A percentile compares a stretch with the other conserved stretches of the same genome.
Conservation (phyloP, 768 basidiomycete species). For the Pulveroboletus sp. region DNA sequence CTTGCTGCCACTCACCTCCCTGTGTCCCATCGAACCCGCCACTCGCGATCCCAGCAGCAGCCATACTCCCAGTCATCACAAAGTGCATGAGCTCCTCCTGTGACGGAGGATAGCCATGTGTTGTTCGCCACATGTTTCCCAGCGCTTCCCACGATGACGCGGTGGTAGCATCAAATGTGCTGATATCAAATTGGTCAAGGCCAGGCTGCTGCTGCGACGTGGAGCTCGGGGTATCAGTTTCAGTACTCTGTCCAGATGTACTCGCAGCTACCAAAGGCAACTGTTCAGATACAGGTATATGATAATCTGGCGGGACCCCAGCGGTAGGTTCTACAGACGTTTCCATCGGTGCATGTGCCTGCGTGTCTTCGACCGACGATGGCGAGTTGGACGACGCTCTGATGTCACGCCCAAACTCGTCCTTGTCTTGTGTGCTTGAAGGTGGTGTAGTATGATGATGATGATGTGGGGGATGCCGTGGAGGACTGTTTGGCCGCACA, state of each 20-base stretch:
- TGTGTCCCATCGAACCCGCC: slow-evolving; percentile 18
- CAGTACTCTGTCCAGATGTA: slow-evolving; percentile 50
- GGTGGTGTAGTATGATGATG: slow-evolving; percentile 20
- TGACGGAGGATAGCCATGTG: slow-evolving; percentile 65
- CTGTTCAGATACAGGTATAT: slow-evolving; percentile 41
- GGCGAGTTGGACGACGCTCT: slow-evolving; percentile 48
- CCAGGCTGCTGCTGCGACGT: slow-evolving; percentile 43
- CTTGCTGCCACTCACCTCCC: slow-evolving; percentile 24
- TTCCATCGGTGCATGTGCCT: slow-evolving; percentile 30
- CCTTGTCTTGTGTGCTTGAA: slow-evolving; percentile 49
- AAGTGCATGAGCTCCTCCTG: slow-evolving; percentile 79
- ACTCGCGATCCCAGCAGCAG: slow-evolving; percentile 10
- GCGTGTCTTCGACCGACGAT: slow-evolving; percentile 27
- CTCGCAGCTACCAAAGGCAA: slow-evolving; percentile 50
- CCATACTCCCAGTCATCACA: slow-evolving; percentile 44
- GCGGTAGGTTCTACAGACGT: slow-evolving; percentile 41
- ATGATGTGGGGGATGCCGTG: slow-evolving; percentile 39
- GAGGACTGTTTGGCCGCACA: slow-evolving; percentile 58
- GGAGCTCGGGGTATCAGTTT: slow-evolving; percentile 31
- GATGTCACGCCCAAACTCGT: slow-evolving; percentile 87
- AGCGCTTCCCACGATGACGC: slow-evolving; percentile 79
- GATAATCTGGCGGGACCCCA: slow-evolving; percentile 47
- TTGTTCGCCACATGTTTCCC: slow-evolving; percentile 72
- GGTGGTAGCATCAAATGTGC: slow-evolving; percentile 70
- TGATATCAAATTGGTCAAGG: slow-evolving; percentile 67